These are phyloP conservation scores for Haematococcus sp. DNA, from an alignment of 139 green algal species.

Conservation along the genomic window DNA sequence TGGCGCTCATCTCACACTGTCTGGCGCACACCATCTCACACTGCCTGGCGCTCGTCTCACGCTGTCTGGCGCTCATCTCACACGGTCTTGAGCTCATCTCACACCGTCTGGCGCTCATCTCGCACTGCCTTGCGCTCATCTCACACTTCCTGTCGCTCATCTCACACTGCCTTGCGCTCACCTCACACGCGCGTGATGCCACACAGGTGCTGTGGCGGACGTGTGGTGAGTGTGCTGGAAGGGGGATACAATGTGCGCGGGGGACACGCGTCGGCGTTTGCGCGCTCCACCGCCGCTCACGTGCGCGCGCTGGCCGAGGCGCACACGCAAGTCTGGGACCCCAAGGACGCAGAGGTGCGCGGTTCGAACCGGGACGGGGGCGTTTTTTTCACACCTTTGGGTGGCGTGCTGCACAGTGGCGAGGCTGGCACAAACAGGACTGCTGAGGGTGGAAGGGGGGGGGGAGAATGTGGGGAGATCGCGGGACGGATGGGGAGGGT, in stretches of 20 bases:
- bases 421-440: no score
- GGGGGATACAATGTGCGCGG: constrained; percentile 91
- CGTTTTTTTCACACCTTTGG: no score
- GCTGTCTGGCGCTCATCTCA: neutral
- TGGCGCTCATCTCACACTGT: no score
- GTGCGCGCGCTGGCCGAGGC: constrained; percentile 66
- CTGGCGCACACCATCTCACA: neutral
- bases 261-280: constrained; percentile 74
- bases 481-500: no score
- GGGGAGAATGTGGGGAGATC: neutral
- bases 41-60: neutral
- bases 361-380: neutral
- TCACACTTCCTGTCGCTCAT: no score
- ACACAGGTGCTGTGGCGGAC: constrained; percentile 75
- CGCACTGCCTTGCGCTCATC: no score
- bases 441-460: no score
- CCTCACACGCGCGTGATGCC: constrained; percentile 17
- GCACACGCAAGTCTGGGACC: constrained; percentile 43
- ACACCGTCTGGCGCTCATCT: neutral
- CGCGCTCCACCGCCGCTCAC: constrained; percentile 81
- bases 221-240: constrained; percentile 85
- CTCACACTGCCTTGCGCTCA: neutral
- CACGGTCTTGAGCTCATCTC: no score
- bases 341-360: constrained; percentile 27
- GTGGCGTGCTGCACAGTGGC: no score